A percentile compares a stretch with the other conserved stretches of the same genome.
phyloP scores from a whole-genome alignment of 495 filamentous ascomycete genomes.

The Tuber borchii region DNA sequence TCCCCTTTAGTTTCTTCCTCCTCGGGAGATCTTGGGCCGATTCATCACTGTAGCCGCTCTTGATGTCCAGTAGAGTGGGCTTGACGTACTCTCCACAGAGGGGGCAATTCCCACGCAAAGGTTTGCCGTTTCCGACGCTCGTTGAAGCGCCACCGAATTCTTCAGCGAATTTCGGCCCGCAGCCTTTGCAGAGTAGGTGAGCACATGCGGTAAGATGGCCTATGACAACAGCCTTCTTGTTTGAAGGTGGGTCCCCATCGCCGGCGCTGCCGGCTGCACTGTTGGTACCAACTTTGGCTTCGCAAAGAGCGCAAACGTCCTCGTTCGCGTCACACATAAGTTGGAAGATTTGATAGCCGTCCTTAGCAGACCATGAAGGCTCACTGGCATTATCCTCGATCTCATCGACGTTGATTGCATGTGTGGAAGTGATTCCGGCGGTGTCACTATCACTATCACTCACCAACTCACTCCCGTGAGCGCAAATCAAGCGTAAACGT shows the following conservation, averaged over 20 bases:
- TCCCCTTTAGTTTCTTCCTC: slow-evolving; percentile 34
- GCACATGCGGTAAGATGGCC: slow-evolving; percentile 77
- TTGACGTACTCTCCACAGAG: slow-evolving; percentile 59
- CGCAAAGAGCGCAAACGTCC: slow-evolving; percentile 64
- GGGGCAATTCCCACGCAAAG: slow-evolving; percentile 49
- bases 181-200: slow-evolving; percentile 70
- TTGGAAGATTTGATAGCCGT: slow-evolving; percentile 73
- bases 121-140: slow-evolving; percentile 42
- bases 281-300: slow-evolving; percentile 49
- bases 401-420: slow-evolving; percentile 73
- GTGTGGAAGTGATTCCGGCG: slow-evolving; percentile 67
- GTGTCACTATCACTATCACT: slow-evolving; percentile 78
- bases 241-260: slow-evolving; percentile 46
- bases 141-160: neutral
- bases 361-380: slow-evolving; percentile 46
- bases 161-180: slow-evolving; percentile 51
- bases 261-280: slow-evolving; percentile 45
- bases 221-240: slow-evolving; percentile 56
- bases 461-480: slow-evolving; percentile 82
- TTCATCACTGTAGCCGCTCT: slow-evolving; percentile 55
- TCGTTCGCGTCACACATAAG: slow-evolving; percentile 70
- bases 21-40: slow-evolving; percentile 50
- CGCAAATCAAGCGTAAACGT: slow-evolving; percentile 81
- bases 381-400: slow-evolving; percentile 47
- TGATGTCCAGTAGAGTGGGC: slow-evolving; percentile 58